These are phyloP conservation scores for Umbellularia californica DNA, from an alignment of 164 flowering plant species.

Conservation along the genomic window DNA sequence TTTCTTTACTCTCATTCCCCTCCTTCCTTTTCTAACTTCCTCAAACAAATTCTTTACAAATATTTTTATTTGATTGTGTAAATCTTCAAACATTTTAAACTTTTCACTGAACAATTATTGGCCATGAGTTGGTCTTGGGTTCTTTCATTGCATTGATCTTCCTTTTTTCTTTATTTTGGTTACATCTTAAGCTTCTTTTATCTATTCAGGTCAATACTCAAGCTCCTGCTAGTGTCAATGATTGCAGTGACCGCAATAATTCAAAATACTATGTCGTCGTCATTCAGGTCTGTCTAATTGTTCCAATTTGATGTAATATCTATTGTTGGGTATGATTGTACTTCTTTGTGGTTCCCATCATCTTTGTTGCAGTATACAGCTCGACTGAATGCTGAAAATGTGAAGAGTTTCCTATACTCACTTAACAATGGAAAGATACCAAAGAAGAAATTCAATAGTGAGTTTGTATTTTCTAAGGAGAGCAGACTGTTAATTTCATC, in stretches of 20 bases:
- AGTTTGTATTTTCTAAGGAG: constrained; percentile 25
- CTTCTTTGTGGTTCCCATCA: constrained; percentile 1
- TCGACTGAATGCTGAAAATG: constrained; percentile 85
- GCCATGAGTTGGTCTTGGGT: not conserved
- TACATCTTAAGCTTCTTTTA: not conserved
- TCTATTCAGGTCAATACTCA: constrained; percentile 86
- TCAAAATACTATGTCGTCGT: constrained; percentile 94
- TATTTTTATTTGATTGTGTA: too few species aligned
- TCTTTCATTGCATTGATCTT: not conserved
- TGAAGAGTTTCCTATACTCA: constrained; percentile 70
- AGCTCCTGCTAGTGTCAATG: constrained; percentile 64
- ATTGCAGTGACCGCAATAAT: constrained; percentile 77
- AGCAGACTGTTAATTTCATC: not conserved
- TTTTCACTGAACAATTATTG: not conserved
- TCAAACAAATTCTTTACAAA: not conserved
- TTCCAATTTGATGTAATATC: not conserved
- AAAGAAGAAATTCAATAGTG: constrained; percentile 93
- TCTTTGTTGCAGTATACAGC: constrained; percentile 76
- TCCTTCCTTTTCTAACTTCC: too few species aligned
- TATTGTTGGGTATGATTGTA: not conserved
- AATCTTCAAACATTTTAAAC: not conserved
- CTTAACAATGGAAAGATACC: constrained; percentile 87
- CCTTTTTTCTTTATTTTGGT: not conserved
- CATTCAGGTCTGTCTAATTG: constrained; percentile 64
- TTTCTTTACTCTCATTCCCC: too few species aligned